Conservation (phyloP, 805 yeast species). For the Zygoascus bituminiphila region DNA sequence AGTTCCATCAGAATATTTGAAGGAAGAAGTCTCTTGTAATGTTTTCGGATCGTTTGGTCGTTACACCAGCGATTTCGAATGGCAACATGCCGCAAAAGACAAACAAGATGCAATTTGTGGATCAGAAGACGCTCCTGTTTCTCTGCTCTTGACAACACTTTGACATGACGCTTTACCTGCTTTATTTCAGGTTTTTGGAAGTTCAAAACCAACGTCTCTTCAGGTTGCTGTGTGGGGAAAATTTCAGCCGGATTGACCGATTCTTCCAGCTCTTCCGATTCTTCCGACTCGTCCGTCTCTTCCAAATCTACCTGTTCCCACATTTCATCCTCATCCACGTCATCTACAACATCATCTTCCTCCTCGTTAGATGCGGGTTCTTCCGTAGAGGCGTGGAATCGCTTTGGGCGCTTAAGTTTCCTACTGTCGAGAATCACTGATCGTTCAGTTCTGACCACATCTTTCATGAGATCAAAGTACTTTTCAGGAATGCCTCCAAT, state of each 20-base stretch:
- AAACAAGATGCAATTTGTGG: slow-evolving; percentile 52
- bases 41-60: slow-evolving; percentile 34
- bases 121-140: slow-evolving; percentile 40
- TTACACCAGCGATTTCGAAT: slow-evolving; percentile 71
- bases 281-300: slow-evolving; percentile 1
- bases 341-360: slow-evolving; percentile 23
- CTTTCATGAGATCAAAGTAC: slow-evolving; percentile 3
- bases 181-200: neutral
- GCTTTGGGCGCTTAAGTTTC: neutral
- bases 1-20: slow-evolving; percentile 38
- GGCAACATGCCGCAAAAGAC: slow-evolving; percentile 59
- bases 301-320: slow-evolving; percentile 35
- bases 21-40: slow-evolving; percentile 43
- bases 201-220: slow-evolving; percentile 1
- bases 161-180: neutral
- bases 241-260: neutral
- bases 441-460: neutral
- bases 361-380: slow-evolving; percentile 18
- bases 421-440: slow-evolving; percentile 1
- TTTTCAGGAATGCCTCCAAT: slow-evolving; percentile 6
- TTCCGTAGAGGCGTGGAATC: neutral
- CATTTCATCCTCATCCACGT: slow-evolving; percentile 28
- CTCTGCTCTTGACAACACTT: slow-evolving; percentile 38
- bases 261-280: neutral
- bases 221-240: neutral